phyloP scores from a whole-genome alignment of 1,284 basidiomycete species.

The Malassezia globosa region DNA sequence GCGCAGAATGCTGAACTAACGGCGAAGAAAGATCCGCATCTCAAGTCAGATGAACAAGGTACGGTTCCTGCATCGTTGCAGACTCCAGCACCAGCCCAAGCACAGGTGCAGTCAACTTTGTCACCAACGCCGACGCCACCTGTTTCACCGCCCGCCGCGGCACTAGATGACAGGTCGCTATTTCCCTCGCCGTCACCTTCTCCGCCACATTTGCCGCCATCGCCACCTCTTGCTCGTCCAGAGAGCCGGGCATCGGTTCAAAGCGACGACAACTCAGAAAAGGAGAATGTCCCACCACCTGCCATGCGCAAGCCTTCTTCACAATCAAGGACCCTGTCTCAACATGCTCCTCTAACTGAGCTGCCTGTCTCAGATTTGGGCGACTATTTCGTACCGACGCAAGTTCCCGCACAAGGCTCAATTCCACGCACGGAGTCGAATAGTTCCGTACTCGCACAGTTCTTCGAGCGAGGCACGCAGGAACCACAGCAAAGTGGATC shows the following conservation, averaged over 20 bases:
- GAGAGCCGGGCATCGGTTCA: not conserved
- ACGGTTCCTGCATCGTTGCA: not conserved
- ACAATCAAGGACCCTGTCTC: slow-evolving; percentile 17
- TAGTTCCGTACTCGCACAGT: slow-evolving; percentile 34
- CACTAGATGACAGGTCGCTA: too few relatives aligned
- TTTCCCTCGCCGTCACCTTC: not conserved
- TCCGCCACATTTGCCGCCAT: not conserved
- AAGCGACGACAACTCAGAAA: slow-evolving; percentile 16
- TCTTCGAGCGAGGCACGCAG: slow-evolving; percentile 37
- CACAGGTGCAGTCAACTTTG: not conserved
- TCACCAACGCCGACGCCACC: not conserved
- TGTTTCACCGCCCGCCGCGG: not conserved
- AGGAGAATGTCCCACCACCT: slow-evolving; percentile 27
- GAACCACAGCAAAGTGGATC: slow-evolving; percentile 25
- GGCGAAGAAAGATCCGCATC: not conserved
- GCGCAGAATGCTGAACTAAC: slow-evolving; percentile 19
- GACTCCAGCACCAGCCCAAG: not conserved
- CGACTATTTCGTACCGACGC: slow-evolving; percentile 29
- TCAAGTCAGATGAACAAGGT: not conserved
- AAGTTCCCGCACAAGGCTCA: slow-evolving; percentile 3
- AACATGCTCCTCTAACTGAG: slow-evolving; percentile 18
- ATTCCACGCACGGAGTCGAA: slow-evolving; percentile 16
- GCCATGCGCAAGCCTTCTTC: not conserved
- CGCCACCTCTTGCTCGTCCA: not conserved
- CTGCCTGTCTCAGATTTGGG: slow-evolving; percentile 17